These are phyloP conservation scores for Podila epicladia DNA, from an alignment of 192 early-diverging fungal species.

Conservation along the genomic window DNA sequence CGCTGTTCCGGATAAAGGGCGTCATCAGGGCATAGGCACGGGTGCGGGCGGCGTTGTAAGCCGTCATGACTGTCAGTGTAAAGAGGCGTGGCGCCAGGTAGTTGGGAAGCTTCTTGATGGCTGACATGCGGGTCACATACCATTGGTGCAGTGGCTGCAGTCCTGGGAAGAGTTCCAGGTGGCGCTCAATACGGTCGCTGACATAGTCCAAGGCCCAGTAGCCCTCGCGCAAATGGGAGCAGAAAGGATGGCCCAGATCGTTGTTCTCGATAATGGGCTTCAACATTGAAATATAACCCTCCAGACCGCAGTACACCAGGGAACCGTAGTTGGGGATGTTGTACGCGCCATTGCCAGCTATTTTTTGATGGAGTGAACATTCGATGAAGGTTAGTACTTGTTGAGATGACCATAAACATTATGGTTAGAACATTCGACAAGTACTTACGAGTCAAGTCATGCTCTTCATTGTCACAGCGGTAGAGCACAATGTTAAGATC, in stretches of 20 bases:
- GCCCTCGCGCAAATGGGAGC: conserved; percentile 88
- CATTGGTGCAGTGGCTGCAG: conserved; percentile 69
- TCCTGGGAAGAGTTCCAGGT: conserved; percentile 35
- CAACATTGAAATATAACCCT: conserved; percentile 90
- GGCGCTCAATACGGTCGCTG: conserved; percentile 71
- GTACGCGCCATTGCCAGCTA: conserved; percentile 81
- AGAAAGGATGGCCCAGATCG: conserved; percentile 94
- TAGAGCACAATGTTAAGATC: conserved; percentile 92
- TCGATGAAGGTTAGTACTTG: not conserved
- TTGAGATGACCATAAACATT: not conserved
- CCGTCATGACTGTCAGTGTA: conserved; percentile 80
- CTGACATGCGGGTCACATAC: conserved; percentile 75
- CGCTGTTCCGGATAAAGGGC: conserved; percentile 62
- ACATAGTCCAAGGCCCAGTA: conserved; percentile 94
- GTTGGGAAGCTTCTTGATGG: conserved; percentile 79
- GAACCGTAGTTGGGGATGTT: conserved; percentile 88
- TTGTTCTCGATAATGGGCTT: conserved; percentile 84
- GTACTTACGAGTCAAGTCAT: conserved; percentile 72
- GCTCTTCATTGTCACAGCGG: conserved; percentile 89
- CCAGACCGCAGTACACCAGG: conserved; percentile 90
- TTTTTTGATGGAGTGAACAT: not conserved
- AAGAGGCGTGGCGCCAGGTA: conserved; percentile 96
- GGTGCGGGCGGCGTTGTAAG: conserved; percentile 75
- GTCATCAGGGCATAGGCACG: conserved; percentile 72
- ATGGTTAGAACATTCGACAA: too few relatives aligned